Percentiles rank a stretch among this genome's conserved stretches.
Conservation (phyloP, 768 basidiomycete species). For the Megacollybia marginata region DNA sequence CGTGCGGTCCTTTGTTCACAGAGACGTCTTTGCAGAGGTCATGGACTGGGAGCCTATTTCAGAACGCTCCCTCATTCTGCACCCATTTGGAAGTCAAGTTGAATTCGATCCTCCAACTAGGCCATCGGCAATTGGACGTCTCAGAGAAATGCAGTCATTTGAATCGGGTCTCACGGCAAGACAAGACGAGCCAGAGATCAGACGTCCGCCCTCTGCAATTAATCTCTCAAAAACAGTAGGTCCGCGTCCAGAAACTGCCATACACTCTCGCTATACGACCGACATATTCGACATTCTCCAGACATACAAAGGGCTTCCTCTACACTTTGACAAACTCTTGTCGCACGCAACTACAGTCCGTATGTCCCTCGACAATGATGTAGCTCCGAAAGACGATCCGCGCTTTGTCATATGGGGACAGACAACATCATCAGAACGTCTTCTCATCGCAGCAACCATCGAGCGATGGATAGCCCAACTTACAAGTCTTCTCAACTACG, state of each 20-base stretch:
- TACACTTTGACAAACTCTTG: constrained; percentile 53
- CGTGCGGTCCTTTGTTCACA: background rate
- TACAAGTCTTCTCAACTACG: constrained; percentile 79
- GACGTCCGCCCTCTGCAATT: background rate
- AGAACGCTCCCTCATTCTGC: constrained; percentile 28
- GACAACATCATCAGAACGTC: constrained; percentile 26
- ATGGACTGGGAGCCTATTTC: constrained; percentile 45
- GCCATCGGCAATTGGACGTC: constrained; percentile 31
- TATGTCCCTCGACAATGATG: constrained; percentile 59
- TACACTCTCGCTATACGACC: constrained; percentile 60
- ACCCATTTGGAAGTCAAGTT: constrained; percentile 63
- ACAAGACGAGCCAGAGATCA: constrained; percentile 1
- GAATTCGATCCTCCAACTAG: constrained; percentile 53
- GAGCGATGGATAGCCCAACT: constrained; percentile 92
- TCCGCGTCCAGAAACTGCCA: constrained; percentile 33
- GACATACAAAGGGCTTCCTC: constrained; percentile 70
- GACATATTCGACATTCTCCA: constrained; percentile 79
- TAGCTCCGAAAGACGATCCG: constrained; percentile 79
- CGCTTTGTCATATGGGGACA: constrained; percentile 91
- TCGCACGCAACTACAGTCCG: constrained; percentile 55
- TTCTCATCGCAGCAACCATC: constrained; percentile 85
- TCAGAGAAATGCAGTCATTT: constrained; percentile 77
- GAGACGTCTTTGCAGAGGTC: constrained; percentile 56
- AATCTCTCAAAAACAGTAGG: background rate
- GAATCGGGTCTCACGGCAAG: constrained; percentile 67